Conservation (phyloP, 2,329 filamentous ascomycete genomes). For the Mycosphaerella sp. region DNA sequence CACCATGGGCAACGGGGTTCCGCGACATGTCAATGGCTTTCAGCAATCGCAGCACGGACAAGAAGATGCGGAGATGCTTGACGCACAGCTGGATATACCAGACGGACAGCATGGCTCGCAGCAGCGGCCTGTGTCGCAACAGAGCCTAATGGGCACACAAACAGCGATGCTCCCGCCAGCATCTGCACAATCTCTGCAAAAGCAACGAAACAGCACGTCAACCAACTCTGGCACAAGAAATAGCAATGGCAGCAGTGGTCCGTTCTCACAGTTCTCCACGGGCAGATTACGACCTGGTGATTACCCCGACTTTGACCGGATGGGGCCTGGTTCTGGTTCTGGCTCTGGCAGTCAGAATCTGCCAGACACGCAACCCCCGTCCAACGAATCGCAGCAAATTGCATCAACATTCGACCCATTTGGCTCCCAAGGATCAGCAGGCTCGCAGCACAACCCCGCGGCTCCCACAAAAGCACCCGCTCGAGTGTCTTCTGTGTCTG, state of each 20-base stretch:
- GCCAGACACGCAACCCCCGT: conserved; percentile 54
- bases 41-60: conserved; percentile 34
- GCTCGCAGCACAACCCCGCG: conserved; percentile 25
- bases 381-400: conserved; percentile 33
- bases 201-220: conserved; percentile 78
- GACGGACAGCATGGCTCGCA: neutral
- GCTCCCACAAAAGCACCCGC: conserved; percentile 27
- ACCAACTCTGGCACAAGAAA: conserved; percentile 77
- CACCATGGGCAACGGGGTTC: conserved; percentile 30
- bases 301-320: conserved; percentile 50
- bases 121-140: conserved; percentile 25
- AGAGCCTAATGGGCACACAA: conserved; percentile 37
- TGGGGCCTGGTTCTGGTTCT: conserved; percentile 41
- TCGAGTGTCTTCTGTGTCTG: conserved; percentile 33
- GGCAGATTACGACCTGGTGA: conserved; percentile 44
- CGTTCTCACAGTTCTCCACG: conserved; percentile 61
- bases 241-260: conserved; percentile 53
- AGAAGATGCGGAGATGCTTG: conserved; percentile 42
- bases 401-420: conserved; percentile 24
- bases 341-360: conserved; percentile 50
- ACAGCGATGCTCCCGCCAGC: conserved; percentile 57
- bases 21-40: conserved; percentile 39
- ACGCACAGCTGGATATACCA: conserved; percentile 32
- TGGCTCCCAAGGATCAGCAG: conserved; percentile 27
- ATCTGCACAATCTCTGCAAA: conserved; percentile 55